phyloP scores from a whole-genome alignment of 441 rosid species.

The Biscutella laevigata region DNA sequence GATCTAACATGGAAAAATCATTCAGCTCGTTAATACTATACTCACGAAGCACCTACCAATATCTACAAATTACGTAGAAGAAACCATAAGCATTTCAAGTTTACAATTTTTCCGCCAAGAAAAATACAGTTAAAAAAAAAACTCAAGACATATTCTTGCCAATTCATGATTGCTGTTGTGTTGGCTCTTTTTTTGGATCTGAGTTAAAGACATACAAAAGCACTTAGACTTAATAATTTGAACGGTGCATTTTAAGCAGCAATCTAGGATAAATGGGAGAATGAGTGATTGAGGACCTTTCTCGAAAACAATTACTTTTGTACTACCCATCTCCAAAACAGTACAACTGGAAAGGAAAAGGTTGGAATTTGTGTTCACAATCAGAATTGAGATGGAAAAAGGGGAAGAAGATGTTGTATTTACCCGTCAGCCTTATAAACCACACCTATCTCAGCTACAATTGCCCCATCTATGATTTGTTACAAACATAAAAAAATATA shows the following conservation, averaged over 20 bases:
- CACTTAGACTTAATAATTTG: not conserved
- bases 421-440: conserved; percentile 84
- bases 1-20: no score
- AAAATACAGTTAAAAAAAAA: not conserved
- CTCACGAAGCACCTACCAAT: conserved; percentile 67
- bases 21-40: no score
- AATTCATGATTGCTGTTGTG: conserved; percentile 60
- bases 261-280: not conserved
- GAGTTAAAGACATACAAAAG: not conserved
- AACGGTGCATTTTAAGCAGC: not conserved
- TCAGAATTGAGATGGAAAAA: not conserved
- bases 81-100: not conserved
- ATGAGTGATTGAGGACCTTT: conserved; percentile 41
- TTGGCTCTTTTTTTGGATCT: conserved; percentile 76
- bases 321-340: conserved; percentile 85
- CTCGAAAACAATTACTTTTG: conserved; percentile 93
- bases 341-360: conserved; percentile 54
- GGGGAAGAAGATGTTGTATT: not conserved
- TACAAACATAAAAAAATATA: not conserved
- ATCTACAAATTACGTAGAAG: not conserved
- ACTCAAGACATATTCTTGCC: conserved; percentile 31
- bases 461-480: conserved; percentile 62
- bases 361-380: not conserved
- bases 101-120: not conserved
- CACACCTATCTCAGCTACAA: conserved; percentile 69